Conservation (phyloP, 202 grass and related monocot genomes). For the Zizania palustris region DNA sequence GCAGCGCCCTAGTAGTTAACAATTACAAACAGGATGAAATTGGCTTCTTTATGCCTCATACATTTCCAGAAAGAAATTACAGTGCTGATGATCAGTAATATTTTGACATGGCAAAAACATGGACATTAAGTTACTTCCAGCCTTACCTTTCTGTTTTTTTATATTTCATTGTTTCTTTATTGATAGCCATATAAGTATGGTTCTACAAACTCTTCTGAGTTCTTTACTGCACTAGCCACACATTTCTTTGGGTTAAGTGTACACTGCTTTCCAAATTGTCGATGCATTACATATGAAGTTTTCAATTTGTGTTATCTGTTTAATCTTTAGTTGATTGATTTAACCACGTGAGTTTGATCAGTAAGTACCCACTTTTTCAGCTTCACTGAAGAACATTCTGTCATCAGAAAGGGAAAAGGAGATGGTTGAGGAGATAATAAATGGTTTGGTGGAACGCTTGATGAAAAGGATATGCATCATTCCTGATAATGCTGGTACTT, state of each 20-base stretch:
- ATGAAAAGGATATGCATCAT: conserved; percentile 83
- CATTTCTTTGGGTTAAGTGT: background rate
- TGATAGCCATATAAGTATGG: conserved; percentile 3
- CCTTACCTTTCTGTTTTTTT: background rate
- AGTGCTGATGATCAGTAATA: background rate
- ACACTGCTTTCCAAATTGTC: background rate
- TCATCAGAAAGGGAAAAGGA: conserved; percentile 61
- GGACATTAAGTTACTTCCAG: conserved; percentile 7
- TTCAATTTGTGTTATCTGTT: conserved; percentile 11
- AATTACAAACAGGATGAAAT: background rate
- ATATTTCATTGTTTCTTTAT: background rate
- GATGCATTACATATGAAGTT: background rate
- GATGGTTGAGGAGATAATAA: conserved; percentile 70
- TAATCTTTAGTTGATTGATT: conserved; percentile 17
- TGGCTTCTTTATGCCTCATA: background rate
- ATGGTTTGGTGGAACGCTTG: conserved; percentile 73
- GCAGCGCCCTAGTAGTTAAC: background rate
- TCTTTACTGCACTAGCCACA: conserved; percentile 6
- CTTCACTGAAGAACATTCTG: conserved; percentile 75
- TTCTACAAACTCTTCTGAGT: background rate
- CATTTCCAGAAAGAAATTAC: conserved; percentile 6
- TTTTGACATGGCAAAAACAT: conserved; percentile 20
- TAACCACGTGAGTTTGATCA: background rate
- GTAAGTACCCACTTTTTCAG: conserved; percentile 50
- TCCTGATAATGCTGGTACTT: conserved; percentile 54